Conservation (phyloP, 129 eudicot genomes). For the Chrysanthemum seticuspe region DNA sequence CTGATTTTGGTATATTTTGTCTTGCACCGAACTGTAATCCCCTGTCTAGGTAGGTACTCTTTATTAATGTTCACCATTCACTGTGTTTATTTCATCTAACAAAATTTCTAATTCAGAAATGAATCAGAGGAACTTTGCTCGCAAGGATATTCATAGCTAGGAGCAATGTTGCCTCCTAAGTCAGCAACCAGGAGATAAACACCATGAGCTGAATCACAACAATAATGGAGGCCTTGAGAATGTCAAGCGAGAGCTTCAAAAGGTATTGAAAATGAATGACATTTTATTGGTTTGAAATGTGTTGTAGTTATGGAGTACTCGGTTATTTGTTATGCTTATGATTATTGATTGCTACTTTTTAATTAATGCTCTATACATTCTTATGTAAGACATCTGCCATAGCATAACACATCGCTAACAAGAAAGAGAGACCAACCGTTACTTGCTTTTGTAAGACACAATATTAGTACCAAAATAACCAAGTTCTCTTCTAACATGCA, state of each 20-base stretch:
- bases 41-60: slow-evolving; percentile 49
- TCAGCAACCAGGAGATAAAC: slow-evolving; percentile 30
- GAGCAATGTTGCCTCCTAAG: slow-evolving; percentile 70
- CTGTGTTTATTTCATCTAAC: background rate
- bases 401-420: too few species aligned
- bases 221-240: too few species aligned
- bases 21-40: slow-evolving; percentile 62
- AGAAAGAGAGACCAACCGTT: background rate
- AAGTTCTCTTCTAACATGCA: background rate
- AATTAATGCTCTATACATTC: too few species aligned
- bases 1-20: slow-evolving; percentile 62
- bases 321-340: too few species aligned
- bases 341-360: too few species aligned
- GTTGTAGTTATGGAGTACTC: too few species aligned
- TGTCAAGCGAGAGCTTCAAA: too few species aligned
- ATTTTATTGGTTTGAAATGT: too few species aligned
- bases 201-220: too few species aligned
- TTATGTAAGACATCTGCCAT: too few species aligned
- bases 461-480: background rate
- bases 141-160: slow-evolving; percentile 54
- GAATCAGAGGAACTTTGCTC: slow-evolving; percentile 52
- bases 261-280: too few species aligned
- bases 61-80: slow-evolving; percentile 10
- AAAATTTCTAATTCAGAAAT: slow-evolving; percentile 49
- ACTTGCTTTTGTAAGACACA: background rate